Evolutionary conservation across 2,329 filamentous ascomycete genomes (phyloP), one percentile per base, ranked within the genome.

Genomic region (Fusarium sp.): DNA sequence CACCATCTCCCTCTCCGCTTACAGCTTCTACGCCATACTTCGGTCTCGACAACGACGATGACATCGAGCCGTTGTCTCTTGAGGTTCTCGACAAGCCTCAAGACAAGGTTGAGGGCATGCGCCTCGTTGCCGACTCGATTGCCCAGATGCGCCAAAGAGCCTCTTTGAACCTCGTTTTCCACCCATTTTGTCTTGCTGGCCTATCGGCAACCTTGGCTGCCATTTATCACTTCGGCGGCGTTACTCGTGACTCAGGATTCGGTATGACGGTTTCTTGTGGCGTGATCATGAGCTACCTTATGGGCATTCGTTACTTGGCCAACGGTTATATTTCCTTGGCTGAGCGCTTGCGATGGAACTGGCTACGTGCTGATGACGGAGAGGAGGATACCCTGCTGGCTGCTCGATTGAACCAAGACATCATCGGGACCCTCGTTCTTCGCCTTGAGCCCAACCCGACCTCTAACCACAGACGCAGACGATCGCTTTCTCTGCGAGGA

Each of bases 131-230:
- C 69, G 94, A 96, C 82, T 94, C 92, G 66, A 89, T 97, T 56
- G 93, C 94, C 41, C 92, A 97, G 83, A 94, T 96, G 85, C 90
- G 92, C 70, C 91, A 94, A 80, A 83, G 88, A 14, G 90, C 93
- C 26, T 89, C 90, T 47, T 84, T 85, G 62, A 84, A 89, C 71
- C 84, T 96, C 66, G 85, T 93, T 70, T 89, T 88, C 76, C 90
- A 94, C 82, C 90, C 89, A 0, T 80, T 89, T 31, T 84, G 86
- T 56, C 79, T 91, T 20, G 83, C 86, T 28, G 81, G 85, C 13
- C 82, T 90, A n/a, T 78, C 83, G 45, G 79, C 82, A 17, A 76
- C 82, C 22, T 81, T 90, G 24, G 84, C 81, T 17, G 70, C 83
- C 51, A 80, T 86, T 35, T 87, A 87, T 78, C 85, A 85, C 66